Percentiles rank a stretch among this genome's conserved stretches.
phyloP scores from a whole-genome alignment of 768 basidiomycete genomes.

The Tremella yokohamensis region DNA sequence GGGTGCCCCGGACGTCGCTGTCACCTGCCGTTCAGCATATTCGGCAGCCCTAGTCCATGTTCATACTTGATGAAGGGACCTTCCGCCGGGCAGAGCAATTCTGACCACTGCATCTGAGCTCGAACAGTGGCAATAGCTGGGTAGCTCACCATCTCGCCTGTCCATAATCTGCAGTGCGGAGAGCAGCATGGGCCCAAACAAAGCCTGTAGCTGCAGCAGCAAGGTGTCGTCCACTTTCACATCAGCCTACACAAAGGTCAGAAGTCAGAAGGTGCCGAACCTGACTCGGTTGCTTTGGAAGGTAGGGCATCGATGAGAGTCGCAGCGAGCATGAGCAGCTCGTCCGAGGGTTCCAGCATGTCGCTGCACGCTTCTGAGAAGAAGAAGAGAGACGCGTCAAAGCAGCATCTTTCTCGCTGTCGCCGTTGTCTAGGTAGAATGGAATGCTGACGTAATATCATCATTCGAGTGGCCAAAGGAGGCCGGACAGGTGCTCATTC shows the following conservation, averaged over 20 bases:
- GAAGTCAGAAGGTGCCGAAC: neutral
- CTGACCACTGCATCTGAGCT: slow-evolving; percentile 19
- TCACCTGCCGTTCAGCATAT: slow-evolving; percentile 19
- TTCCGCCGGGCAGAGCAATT: slow-evolving; percentile 18
- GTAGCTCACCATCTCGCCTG: slow-evolving; percentile 34
- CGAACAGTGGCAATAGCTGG: neutral
- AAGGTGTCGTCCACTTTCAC: slow-evolving; percentile 23
- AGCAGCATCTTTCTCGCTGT: too few relatives aligned
- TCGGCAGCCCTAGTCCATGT: neutral
- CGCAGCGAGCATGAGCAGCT: slow-evolving; percentile 27
- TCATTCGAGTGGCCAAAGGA: too few relatives aligned
- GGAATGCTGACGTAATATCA: too few relatives aligned
- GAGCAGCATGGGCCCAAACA: slow-evolving; percentile 41
- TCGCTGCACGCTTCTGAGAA: neutral
- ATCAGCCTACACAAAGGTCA: slow-evolving; percentile 2
- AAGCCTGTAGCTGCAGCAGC: slow-evolving; percentile 34
- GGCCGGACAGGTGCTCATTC: too few relatives aligned
- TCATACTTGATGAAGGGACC: slow-evolving; percentile 29
- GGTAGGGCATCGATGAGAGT: slow-evolving; percentile 29
- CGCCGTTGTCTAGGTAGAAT: too few relatives aligned
- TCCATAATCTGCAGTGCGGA: slow-evolving; percentile 43
- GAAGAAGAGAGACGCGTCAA: too few relatives aligned
- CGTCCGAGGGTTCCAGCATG: slow-evolving; percentile 3
- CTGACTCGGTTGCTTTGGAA: slow-evolving; percentile 5
- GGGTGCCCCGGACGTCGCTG: slow-evolving; percentile 32